These are phyloP conservation scores for Symmetrospora coprosmae DNA, from an alignment of 768 basidiomycete species.

Conservation along the genomic window DNA sequence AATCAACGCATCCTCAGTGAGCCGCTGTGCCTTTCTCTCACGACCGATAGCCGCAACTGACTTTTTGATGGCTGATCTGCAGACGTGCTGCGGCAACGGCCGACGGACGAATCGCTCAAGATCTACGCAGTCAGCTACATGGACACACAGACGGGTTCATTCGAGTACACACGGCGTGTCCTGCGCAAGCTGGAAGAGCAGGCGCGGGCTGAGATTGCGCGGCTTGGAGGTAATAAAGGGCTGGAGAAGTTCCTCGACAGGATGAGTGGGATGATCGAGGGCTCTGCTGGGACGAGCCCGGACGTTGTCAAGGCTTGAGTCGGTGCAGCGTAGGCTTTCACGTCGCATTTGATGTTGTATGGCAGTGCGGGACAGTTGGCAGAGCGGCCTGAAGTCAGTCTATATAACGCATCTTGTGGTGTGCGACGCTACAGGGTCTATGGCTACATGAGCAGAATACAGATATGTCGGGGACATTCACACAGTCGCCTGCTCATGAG, in stretches of 20 bases:
- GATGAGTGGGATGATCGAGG: not conserved
- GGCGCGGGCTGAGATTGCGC: slow-evolving; percentile 51
- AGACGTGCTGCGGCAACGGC: slow-evolving; percentile 84
- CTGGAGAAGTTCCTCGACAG: slow-evolving; percentile 28
- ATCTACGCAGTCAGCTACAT: slow-evolving; percentile 66
- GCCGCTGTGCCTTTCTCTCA: slow-evolving; percentile 35
- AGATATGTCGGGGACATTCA: too few species aligned
- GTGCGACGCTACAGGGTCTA: too few species aligned
- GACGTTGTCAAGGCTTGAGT: too few species aligned
- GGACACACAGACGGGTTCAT: slow-evolving; percentile 59
- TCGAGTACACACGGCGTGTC: slow-evolving; percentile 68
- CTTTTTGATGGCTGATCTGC: not conserved
- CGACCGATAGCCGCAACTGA: not conserved
- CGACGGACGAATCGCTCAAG: slow-evolving; percentile 66
- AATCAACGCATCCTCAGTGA: slow-evolving; percentile 72
- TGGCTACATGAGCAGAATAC: too few species aligned
- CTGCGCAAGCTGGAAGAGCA: slow-evolving; percentile 54
- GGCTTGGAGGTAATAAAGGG: slow-evolving; percentile 58
- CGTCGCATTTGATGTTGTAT: not conserved
- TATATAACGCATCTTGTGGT: too few species aligned
- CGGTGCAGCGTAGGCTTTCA: not conserved
- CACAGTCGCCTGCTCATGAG: too few species aligned
- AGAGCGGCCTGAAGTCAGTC: too few species aligned
- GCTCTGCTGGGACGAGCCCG: too few species aligned
- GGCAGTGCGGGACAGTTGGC: not conserved